Base-by-base conservation (phyloP, 805 yeast genomes). In the Candida maesae region DNA sequence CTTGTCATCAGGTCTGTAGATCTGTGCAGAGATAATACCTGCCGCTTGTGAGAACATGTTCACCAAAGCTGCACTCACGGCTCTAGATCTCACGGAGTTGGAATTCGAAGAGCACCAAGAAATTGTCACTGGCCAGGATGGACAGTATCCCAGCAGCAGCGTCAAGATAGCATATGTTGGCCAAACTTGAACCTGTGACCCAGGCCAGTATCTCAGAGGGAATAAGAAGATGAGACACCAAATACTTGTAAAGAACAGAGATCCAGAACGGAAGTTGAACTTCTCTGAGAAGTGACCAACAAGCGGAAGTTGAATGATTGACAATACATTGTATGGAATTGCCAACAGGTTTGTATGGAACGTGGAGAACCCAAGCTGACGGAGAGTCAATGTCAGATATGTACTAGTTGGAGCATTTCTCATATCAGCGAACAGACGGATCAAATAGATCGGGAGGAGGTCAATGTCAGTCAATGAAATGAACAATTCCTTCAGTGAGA, bases 11-110 rank as follows among this genome's bases (percentile, higher is more conserved):
- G 57, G 55, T 35, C 80, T 59, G 58, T 82, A 83, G 6, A 83
- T 68, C 51, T 81, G 75, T 7, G 79, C 64, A 3, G 78, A 63
- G 9, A 74, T 63, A 36, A 83, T 77, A 15, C 66, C 59, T 1
- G 79, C 82, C 0, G 76, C 65, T 54, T 83, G 89, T 1, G 76
- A 76, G 56, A 70, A 73, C 68, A 81, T 79, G 52, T 81, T 83
- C 53, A 76, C 80, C 35, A 82, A 42, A 0, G 88, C 79, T 0
- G 86, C 76, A 12, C 82, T 71, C 5, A 82, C 78, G 0, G 88
- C 75, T 50, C 90, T 65, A 3, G 77, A 64, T n/a, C 81, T 61
- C 20, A 82, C 83, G 1, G 81, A 68, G 56, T 77, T 74, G 9
- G 86, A 71, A 51, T 81, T 81, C 21, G 74, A 58, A 0, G 88